phyloP scores from a whole-genome alignment of 768 basidiomycete genomes.

The Mycena maculata region DNA sequence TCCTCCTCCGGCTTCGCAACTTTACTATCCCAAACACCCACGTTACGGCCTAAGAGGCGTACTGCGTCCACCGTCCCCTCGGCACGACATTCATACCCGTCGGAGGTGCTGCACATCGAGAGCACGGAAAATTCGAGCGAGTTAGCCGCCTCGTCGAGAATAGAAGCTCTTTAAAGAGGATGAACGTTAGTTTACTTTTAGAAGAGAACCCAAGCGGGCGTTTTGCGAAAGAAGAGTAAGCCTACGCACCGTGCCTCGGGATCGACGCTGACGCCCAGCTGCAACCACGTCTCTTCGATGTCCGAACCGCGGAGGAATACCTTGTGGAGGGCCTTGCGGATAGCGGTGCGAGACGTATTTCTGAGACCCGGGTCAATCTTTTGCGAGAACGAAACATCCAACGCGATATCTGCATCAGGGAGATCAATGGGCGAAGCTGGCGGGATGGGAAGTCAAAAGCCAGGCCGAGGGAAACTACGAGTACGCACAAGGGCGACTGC shows the following conservation, averaged over 20 bases:
- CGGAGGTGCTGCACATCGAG: constrained; percentile 32
- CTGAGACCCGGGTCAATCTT: constrained; percentile 30
- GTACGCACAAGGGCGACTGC: constrained; percentile 22
- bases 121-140: constrained; percentile 28
- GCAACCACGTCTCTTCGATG: constrained; percentile 20
- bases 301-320: constrained; percentile 26
- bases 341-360: constrained; percentile 1
- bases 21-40: background rate
- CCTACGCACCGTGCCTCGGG: constrained; percentile 13
- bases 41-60: constrained; percentile 13
- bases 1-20: constrained; percentile 3
- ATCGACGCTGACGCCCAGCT: constrained; percentile 1
- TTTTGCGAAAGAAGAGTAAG: background rate
- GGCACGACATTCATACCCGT: constrained; percentile 22
- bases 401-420: constrained; percentile 20
- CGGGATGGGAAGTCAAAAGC: background rate
- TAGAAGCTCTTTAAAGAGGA: constrained; percentile 13
- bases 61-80: constrained; percentile 28
- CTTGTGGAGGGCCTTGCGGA: constrained; percentile 32
- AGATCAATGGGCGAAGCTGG: constrained; percentile 33
- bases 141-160: constrained; percentile 23
- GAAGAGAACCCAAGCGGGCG: no score
- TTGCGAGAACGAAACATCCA: constrained; percentile 30
- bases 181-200: background rate
- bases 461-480: no score